These are phyloP conservation scores for Cercospora nicotianae DNA, from an alignment of 2,329 filamentous ascomycete genomes.

Conservation along the genomic window DNA sequence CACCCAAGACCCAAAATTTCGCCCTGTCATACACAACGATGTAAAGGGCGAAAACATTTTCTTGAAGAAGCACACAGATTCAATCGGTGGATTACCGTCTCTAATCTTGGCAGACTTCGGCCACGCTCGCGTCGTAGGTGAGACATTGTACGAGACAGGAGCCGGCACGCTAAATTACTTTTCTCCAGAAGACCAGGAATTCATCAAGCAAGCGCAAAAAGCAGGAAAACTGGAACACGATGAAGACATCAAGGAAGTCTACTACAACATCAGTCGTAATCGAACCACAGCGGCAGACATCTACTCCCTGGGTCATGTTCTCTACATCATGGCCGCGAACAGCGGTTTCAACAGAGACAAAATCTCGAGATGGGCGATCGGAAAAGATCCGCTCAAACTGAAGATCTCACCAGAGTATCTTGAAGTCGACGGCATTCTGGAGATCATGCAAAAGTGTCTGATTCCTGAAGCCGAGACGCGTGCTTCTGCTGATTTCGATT, in stretches of 20 bases:
- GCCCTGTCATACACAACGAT: background rate
- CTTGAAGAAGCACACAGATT: background rate
- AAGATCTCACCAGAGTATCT: background rate
- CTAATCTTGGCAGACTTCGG: background rate
- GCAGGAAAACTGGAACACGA: background rate
- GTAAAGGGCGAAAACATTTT: background rate
- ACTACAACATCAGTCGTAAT: background rate
- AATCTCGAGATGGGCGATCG: background rate
- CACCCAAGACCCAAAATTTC: background rate
- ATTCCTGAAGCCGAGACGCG: background rate
- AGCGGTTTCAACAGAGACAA: no score
- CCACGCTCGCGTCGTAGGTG: background rate
- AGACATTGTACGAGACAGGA: background rate
- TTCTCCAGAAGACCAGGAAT: background rate
- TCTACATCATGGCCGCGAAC: background rate
- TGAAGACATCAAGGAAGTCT: background rate
- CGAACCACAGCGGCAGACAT: background rate
- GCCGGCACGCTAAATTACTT: background rate
- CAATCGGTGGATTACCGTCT: background rate
- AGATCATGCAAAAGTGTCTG: background rate
- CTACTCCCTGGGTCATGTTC: background rate
- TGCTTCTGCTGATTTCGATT: background rate
- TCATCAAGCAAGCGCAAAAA: background rate
- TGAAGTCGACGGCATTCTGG: background rate
- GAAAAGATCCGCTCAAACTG: background rate